Evolutionary conservation across 192 early-diverging fungal species (phyloP), one percentile per base, ranked within the genome.

Genomic region (Glomus cerebriforme): DNA sequence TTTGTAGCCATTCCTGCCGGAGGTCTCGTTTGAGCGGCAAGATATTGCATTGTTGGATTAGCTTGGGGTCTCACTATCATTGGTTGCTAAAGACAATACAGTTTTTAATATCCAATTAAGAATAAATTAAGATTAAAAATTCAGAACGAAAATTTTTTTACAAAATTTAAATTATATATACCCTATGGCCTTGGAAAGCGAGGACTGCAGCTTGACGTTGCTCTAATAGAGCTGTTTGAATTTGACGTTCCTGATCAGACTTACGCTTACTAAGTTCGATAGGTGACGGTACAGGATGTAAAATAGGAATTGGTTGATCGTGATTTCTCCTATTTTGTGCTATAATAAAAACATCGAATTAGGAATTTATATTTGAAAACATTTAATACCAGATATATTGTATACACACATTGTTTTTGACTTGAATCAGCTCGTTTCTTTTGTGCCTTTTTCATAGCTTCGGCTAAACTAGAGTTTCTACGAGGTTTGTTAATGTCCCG

Each of bases 401-500:
- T n/a, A n/a, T 70, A 79, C 80, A 79, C 49, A 81, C 79, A 17
- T 83, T 81, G 76, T 77, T 81, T 66, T 73, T 58, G 78, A 54
- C 66, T 65, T 13, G 82, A 79, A 47, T 85, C 81, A 60, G 90
- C 87, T 65, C 90, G 83, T 65, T 90, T 92, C 79, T 88, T 89
- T 73, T 84, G 80, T 3, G 88, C 81, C 58, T 85, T 88, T 73
- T 88, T 88, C 66, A 92, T 92, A 5, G 88, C 87, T 67, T 92
- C 92, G 37, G 90, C 83, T 17, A 91, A 81, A 34, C 80, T 87
- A 60, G 88, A 81, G 35, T 90, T 87, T 35, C 90, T 82, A 29
- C 88, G 87, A 22, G 70, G 64, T 37, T 73, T 83, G 1, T 73
- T 81, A 35, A 37, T 59, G 31, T 79, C 79, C 0, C 27, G 34